Evolutionary conservation across 192 early-diverging fungal species (phyloP).

Genomic region (Geosiphon pyriformis): DNA sequence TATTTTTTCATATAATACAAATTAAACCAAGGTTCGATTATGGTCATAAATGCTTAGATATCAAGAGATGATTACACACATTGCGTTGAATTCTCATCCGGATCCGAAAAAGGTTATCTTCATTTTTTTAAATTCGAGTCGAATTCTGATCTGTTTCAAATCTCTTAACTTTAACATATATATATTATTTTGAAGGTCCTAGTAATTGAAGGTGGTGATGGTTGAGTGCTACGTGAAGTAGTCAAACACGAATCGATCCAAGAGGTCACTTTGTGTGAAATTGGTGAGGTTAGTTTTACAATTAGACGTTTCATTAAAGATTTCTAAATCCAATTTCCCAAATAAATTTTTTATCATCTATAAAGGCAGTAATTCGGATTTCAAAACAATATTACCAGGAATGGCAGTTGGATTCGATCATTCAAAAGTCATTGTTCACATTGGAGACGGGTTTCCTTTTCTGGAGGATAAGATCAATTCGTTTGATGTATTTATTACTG

Average conservation of each 20-base stretch:
- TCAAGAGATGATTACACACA: constrained; percentile 99
- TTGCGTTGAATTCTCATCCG: constrained; percentile 90
- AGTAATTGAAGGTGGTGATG: constrained; percentile 99
- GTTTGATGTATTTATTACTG: constrained; percentile 99
- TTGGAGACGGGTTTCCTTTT: constrained; percentile 96
- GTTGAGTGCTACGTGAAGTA: constrained; percentile 95
- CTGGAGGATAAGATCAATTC: constrained; percentile 78
- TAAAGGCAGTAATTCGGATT: constrained; percentile 71
- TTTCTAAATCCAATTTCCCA: neutral
- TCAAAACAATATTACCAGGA: constrained; percentile 90
- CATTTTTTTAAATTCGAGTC: too few species aligned
- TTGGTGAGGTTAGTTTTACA: constrained; percentile 70
- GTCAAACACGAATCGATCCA: constrained; percentile 96
- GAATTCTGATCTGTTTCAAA: too few species aligned
- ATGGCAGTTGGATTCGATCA: constrained; percentile 93
- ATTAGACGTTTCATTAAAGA: neutral
- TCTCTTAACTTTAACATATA: too few species aligned
- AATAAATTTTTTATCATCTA: neutral
- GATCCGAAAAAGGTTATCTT: constrained; percentile 82
- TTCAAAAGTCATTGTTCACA: constrained; percentile 90
- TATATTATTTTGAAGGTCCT: constrained; percentile 65
- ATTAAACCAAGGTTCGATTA: too few species aligned
- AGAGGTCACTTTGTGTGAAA: constrained; percentile 90
- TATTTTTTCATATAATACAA: too few species aligned
- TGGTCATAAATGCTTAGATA: too few species aligned